A percentile compares a stretch with the other conserved stretches of the same genome.
Evolutionary conservation across 495 filamentous ascomycete species (phyloP).

Genomic region (Rostrohypoxylon terebratum): DNA sequence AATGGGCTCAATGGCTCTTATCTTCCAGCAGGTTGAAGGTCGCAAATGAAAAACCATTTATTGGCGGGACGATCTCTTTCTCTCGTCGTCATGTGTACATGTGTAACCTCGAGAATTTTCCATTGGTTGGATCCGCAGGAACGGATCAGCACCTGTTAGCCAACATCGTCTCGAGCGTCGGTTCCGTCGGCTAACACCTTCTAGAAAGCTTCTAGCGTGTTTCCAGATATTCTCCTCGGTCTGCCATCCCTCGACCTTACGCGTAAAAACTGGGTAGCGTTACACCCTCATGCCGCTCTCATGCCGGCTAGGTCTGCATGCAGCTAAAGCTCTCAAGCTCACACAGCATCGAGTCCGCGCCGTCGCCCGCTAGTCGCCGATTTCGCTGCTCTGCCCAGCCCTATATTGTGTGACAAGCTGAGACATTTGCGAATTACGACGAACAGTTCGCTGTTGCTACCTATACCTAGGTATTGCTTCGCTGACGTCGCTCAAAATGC

Average conservation of each 20-base stretch:
- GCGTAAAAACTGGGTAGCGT: slow-evolving; percentile 10
- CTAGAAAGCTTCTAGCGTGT: slow-evolving; percentile 55
- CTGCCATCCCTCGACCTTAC: slow-evolving; percentile 28
- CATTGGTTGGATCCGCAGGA: slow-evolving; percentile 33
- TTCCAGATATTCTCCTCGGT: slow-evolving; percentile 36
- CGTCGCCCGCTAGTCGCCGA: slow-evolving; percentile 20
- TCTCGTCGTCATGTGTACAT: slow-evolving; percentile 30
- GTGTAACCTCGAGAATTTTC: slow-evolving; percentile 36
- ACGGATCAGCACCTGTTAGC: slow-evolving; percentile 32
- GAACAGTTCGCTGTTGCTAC: background rate
- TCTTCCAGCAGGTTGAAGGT: background rate
- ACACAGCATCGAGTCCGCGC: background rate
- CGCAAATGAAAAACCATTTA: background rate
- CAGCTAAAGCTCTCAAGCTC: slow-evolving; percentile 1
- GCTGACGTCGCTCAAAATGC: slow-evolving; percentile 17
- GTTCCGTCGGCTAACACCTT: slow-evolving; percentile 52
- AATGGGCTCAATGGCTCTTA: background rate
- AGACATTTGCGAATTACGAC: slow-evolving; percentile 17
- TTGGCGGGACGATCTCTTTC: slow-evolving; percentile 1
- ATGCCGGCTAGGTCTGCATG: background rate
- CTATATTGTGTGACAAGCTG: slow-evolving; percentile 24
- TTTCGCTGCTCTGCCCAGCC: slow-evolving; percentile 38
- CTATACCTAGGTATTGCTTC: too few relatives aligned
- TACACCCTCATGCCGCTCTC: background rate
- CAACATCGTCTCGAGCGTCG: slow-evolving; percentile 41